These are phyloP conservation scores for Dichomitus squalens DNA, from an alignment of 1,284 basidiomycete species.

Conservation along the genomic window DNA sequence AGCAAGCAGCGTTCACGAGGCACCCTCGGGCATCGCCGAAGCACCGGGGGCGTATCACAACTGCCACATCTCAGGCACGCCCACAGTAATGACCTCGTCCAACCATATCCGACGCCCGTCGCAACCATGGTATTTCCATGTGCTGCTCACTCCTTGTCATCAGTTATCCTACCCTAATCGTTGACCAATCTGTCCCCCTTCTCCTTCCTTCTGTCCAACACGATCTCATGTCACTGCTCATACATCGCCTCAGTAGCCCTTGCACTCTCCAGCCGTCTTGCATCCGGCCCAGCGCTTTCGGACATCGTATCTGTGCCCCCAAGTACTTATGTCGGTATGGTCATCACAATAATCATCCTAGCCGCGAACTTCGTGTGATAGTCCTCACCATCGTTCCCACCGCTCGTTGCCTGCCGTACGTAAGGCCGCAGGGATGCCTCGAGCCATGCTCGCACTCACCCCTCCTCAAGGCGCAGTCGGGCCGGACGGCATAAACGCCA, in stretches of 20 bases:
- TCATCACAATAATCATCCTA: constrained; percentile 12
- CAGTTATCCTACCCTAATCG: not conserved
- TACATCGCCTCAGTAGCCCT: too few species aligned
- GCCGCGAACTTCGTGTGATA: constrained; percentile 21
- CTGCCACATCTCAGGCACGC: constrained; percentile 24
- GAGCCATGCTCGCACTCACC: not conserved
- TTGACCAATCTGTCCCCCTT: not conserved
- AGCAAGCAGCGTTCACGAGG: too few species aligned
- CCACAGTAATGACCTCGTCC: too few species aligned
- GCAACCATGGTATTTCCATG: not conserved
- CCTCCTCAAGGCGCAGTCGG: not conserved
- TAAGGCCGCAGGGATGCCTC: constrained; percentile 6
- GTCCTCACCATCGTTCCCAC: constrained; percentile 10
- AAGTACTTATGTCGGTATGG: not conserved
- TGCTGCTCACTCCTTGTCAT: too few species aligned
- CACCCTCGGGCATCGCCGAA: constrained; percentile 19
- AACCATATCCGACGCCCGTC: not conserved
- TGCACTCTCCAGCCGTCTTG: not conserved
- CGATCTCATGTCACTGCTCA: too few species aligned
- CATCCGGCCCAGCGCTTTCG: not conserved
- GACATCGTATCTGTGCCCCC: not conserved
- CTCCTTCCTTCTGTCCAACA: too few species aligned
- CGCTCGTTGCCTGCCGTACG: constrained; percentile 8
- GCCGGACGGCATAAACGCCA: not conserved
- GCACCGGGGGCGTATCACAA: constrained; percentile 13